These are phyloP conservation scores for Hemileia vastatrix DNA, from an alignment of 1,284 basidiomycete species.

Conservation along the genomic window DNA sequence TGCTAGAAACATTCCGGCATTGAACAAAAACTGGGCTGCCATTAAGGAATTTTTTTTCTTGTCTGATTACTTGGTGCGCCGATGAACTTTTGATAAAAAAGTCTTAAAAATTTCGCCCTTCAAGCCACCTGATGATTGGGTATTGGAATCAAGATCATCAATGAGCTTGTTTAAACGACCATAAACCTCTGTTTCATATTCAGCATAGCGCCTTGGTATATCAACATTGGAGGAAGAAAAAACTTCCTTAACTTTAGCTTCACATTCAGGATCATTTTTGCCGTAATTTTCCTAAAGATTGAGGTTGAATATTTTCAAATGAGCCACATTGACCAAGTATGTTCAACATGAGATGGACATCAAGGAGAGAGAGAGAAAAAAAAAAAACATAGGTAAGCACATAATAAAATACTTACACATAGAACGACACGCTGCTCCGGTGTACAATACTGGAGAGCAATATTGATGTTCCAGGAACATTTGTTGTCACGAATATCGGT, in stretches of 20 bases:
- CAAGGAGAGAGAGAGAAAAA: neutral
- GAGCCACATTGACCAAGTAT: too few species aligned
- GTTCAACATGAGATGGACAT: neutral
- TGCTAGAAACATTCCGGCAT: too few species aligned
- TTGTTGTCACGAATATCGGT: constrained; percentile 99
- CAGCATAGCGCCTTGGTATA: constrained; percentile 58
- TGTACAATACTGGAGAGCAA: constrained; percentile 63
- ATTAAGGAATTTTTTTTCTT: too few species aligned
- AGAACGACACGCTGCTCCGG: constrained; percentile 54
- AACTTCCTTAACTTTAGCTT: constrained; percentile 65
- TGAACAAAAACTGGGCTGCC: too few species aligned
- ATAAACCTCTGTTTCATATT: constrained; percentile 71
- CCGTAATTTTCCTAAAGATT: constrained; percentile 69
- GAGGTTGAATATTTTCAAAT: too few species aligned
- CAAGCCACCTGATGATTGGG: constrained; percentile 53
- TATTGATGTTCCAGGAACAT: constrained; percentile 94
- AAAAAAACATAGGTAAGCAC: neutral
- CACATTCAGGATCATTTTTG: constrained; percentile 58
- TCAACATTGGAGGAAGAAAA: constrained; percentile 64
- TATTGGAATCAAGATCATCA: constrained; percentile 57
- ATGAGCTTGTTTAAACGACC: constrained; percentile 59
- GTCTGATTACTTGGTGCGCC: constrained; percentile 49
- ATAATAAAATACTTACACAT: constrained; percentile 46
- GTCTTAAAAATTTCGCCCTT: constrained; percentile 70
- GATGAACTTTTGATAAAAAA: constrained; percentile 85